Evolutionary conservation across 2,329 filamentous ascomycete species (phyloP), one percentile per base, ranked within the genome.

Genomic region (Scedosporium aurantiacum): DNA sequence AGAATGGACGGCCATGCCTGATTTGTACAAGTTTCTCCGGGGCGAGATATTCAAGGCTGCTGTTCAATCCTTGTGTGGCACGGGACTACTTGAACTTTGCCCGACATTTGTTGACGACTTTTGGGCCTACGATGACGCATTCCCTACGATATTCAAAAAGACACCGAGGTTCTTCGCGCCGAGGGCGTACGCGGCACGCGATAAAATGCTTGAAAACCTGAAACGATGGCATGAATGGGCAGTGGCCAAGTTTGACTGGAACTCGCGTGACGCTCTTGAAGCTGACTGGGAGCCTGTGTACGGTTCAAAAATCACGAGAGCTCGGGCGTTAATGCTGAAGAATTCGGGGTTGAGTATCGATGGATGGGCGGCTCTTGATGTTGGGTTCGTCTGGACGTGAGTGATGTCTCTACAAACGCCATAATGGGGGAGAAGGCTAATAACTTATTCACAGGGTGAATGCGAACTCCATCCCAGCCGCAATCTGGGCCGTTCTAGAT

Each of bases 401-500:
- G 54, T 58, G 27, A 21, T 65, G 23, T 50, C 56, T 50, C 8
- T 60, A 32, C 12, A 62, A 58, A 37, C 4, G 4, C 12, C 5
- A 3, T 6, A 1, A 2, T 4, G 16, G 12, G 2, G 8, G 12
- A 40, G 43, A 54, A n/a, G 50, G n/a, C 0, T n/a, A 4, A 61
- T 25, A 6, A 23, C 41, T 21, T 37, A 57, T 8, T 2, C 55
- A n/a, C 60, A 68, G 69, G 1, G 63, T 65, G 23, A 70, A 71
- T 32, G 65, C 67, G 5, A 72, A 72, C 54, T 65, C 67, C 0
- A 64, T 73, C 4, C 71, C 70, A 0, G 65, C 70, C 0, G 63
- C 67, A 3, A 64, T 65, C 0, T 73, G 70, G 70, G 60, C 62
- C 1, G 27, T 73, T 1, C 68, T 72, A 40, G 68, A 72, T 27